Evolutionary conservation across 2,329 filamentous ascomycete species (phyloP).

Genomic region (Penicillium sp.): DNA sequence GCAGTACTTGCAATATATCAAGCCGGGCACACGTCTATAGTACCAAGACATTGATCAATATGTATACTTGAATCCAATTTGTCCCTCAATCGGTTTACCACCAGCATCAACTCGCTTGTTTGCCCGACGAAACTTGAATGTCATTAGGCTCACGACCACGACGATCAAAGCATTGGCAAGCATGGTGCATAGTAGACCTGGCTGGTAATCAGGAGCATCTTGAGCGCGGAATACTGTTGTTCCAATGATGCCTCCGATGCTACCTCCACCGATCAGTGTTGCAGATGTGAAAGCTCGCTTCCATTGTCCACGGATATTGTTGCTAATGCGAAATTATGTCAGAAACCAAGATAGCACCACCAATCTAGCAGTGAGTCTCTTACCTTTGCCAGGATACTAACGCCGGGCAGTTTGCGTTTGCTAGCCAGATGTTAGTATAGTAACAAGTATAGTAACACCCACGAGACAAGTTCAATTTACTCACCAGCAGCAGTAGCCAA

Average conservation of each 20-base stretch:
- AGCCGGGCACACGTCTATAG: neutral
- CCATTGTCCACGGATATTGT: conserved; percentile 84
- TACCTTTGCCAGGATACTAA: conserved; percentile 70
- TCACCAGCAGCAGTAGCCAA: conserved; percentile 70
- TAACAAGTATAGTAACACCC: neutral
- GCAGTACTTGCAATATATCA: neutral
- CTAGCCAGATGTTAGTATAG: neutral
- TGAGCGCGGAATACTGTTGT: conserved; percentile 16
- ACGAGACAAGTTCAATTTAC: conserved; percentile 33
- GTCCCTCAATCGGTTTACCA: conserved; percentile 9
- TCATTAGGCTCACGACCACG: conserved; percentile 6
- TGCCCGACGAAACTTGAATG: conserved; percentile 6
- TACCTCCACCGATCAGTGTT: conserved; percentile 55
- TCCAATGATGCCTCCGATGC: conserved; percentile 19
- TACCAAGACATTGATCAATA: neutral
- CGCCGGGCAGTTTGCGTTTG: conserved; percentile 45
- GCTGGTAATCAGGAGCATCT: conserved; percentile 18
- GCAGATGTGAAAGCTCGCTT: conserved; percentile 77
- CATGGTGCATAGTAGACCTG: conserved; percentile 12
- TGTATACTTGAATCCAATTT: conserved; percentile 13
- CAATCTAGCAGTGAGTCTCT: neutral
- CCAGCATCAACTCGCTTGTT: conserved; percentile 10
- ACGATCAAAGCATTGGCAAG: conserved; percentile 16
- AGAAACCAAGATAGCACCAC: neutral
- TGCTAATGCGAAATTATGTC: conserved; percentile 48